These are phyloP conservation scores for Xylariaceae sp. DNA, from an alignment of 2,329 filamentous ascomycete species.

Conservation along the genomic window DNA sequence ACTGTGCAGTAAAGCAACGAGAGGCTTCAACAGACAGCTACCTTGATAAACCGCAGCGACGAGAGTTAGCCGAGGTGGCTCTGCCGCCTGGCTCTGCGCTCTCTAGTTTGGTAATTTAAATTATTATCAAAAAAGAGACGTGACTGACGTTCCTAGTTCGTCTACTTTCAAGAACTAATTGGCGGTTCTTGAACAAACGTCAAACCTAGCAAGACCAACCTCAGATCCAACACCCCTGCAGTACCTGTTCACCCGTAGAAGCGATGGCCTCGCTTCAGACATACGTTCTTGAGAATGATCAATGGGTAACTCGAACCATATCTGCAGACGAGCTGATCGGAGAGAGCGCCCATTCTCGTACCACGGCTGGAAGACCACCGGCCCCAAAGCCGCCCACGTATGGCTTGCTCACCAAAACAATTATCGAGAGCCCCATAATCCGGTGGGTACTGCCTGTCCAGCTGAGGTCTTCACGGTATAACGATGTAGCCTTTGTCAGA, in stretches of 20 bases:
- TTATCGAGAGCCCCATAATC: constrained; percentile 76
- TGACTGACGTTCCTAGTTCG: too few relatives aligned
- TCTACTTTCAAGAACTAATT: too few relatives aligned
- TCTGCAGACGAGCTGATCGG: constrained; percentile 44
- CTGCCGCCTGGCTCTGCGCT: too few relatives aligned
- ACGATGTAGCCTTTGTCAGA: constrained; percentile 87
- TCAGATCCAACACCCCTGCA: background rate
- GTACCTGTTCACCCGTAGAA: background rate
- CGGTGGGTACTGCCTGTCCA: constrained; percentile 82
- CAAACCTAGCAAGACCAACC: background rate
- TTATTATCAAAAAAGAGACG: too few relatives aligned
- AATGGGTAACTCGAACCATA: constrained; percentile 63
- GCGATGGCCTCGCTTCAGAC: constrained; percentile 58
- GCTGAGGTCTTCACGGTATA: constrained; percentile 70
- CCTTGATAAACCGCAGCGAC: too few relatives aligned
- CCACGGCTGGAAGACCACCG: constrained; percentile 38
- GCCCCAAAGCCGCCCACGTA: constrained; percentile 56
- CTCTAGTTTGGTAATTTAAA: too few relatives aligned
- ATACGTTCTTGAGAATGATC: constrained; percentile 58
- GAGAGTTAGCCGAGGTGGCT: too few relatives aligned
- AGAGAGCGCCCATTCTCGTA: constrained; percentile 43
- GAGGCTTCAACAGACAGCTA: too few relatives aligned
- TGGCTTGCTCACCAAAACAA: constrained; percentile 79
- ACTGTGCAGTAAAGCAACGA: too few relatives aligned
- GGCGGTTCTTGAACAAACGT: background rate